These are phyloP conservation scores for Pleurotus platypus DNA, from an alignment of 768 basidiomycete species.

Conservation along the genomic window DNA sequence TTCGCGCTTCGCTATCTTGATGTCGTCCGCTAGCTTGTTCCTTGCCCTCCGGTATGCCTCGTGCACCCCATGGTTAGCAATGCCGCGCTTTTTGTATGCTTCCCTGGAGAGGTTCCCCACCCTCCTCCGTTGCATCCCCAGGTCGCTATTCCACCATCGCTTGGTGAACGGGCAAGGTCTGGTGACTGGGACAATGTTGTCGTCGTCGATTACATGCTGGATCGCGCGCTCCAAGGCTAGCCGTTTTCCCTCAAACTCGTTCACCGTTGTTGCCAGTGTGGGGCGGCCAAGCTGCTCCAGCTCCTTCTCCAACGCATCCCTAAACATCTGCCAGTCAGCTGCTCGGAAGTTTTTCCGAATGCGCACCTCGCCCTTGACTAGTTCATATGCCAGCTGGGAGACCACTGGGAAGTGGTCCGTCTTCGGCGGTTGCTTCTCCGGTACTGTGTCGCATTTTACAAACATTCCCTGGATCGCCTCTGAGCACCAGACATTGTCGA, in stretches of 20 bases:
- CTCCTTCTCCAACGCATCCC: no score
- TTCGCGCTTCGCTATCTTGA: constrained; percentile 6
- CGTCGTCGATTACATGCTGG: constrained; percentile 6
- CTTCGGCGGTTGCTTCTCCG: no score
- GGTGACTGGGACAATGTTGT: constrained; percentile 2
- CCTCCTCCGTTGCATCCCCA: not conserved
- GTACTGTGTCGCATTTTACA: no score
- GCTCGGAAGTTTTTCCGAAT: no score
- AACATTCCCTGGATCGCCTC: no score
- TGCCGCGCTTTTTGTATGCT: not conserved
- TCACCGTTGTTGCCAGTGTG: no score
- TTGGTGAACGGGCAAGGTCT: constrained; percentile 14
- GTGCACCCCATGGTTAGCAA: constrained; percentile 7
- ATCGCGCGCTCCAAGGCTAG: constrained; percentile 3
- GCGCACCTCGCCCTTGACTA: no score
- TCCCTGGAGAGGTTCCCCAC: not conserved
- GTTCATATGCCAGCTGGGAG: no score
- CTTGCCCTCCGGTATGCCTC: not conserved
- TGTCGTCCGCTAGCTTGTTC: constrained; percentile 1
- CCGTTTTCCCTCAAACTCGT: constrained; percentile 1
- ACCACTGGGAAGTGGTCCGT: no score
- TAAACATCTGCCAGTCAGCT: no score
- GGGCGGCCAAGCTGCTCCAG: no score
- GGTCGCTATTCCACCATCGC: constrained; percentile 18
- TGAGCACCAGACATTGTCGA: no score